Base-by-base conservation (phyloP, 1,284 basidiomycete species). In the Sporisorium graminicola region DNA sequence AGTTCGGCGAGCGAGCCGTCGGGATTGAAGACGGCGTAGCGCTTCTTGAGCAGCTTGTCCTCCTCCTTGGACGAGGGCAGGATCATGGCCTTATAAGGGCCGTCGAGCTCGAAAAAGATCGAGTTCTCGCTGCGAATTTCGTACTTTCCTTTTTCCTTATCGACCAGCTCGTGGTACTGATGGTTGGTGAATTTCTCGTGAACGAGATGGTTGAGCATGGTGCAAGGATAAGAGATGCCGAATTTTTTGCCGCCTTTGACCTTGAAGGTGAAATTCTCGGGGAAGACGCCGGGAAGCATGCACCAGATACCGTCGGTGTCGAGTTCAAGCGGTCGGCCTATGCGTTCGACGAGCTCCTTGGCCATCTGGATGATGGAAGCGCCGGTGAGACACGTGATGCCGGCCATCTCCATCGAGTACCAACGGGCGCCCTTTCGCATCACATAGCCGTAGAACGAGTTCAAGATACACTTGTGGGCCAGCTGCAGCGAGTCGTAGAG, bases 351-450 rank as follows among this genome's bases (percentile, higher is more conserved):
- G 27, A 87, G 80, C 73, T 96, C 93, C 42, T 97, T 91, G n/a
- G 97, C 97, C 94, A 99, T 96, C 86, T 99, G 97, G 80, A 99
- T 99, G 87, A 99, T 99, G 5, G 91, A 94, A 7, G 97, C 95
- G n/a, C 97, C 97, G 0, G 97, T 99, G 53, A 99, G 88, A 87
- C 97, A 99, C 10, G 97, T 99, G 81, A 99, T 98, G 22, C 97
- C 97, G 0, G 97, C 97, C 97, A 99, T 99, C 88, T 99, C 97
- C 97, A 99, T 99, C 42, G 95, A 98, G 87, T 99, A 96, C 97
- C 97, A 99, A 24, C 97, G 90, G 18, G 97, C 97, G 65, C 97
- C 97, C 86, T 99, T 99, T 42, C 96, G 92, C 97, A 99, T 99
- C 86, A 99, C 97, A 83, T 99, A 99, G 53, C 97, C 97, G 86